phyloP scores from a whole-genome alignment of 345 rosid genomes.

The Syzygium jambos region DNA sequence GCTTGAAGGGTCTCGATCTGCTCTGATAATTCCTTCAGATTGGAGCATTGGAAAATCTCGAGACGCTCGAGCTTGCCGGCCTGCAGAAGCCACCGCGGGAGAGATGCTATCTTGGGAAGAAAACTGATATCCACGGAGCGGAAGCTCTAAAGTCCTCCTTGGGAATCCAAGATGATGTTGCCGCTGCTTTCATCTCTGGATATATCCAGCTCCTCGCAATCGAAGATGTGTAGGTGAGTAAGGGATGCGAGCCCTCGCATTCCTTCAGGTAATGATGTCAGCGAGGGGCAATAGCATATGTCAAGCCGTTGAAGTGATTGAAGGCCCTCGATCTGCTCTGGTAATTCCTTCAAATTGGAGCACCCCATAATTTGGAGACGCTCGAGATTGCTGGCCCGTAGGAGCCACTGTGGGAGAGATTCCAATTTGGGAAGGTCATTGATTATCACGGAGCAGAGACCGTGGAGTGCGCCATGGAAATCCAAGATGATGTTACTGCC shows the following conservation, averaged over 20 bases:
- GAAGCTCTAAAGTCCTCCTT: not conserved
- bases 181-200: not conserved
- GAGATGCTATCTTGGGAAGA: not conserved
- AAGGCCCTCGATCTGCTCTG: too few species aligned
- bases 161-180: not conserved
- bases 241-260: too few species aligned
- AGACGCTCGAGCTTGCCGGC: not conserved
- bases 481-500: too few species aligned
- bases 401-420: too few species aligned
- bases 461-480: too few species aligned
- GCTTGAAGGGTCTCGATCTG: not conserved
- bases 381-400: too few species aligned
- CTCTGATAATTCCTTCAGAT: not conserved
- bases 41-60: accelerated
- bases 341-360: too few species aligned
- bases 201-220: accelerated
- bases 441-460: too few species aligned
- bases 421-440: too few species aligned
- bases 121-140: accelerated
- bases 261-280: too few species aligned
- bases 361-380: accelerated
- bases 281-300: accelerated
- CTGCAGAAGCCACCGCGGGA: not conserved
- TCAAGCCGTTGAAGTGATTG: too few species aligned
- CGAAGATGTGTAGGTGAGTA: too few species aligned